Base-by-base conservation (phyloP, 257 asterid genomes). In the Solanum sejunctum region DNA sequence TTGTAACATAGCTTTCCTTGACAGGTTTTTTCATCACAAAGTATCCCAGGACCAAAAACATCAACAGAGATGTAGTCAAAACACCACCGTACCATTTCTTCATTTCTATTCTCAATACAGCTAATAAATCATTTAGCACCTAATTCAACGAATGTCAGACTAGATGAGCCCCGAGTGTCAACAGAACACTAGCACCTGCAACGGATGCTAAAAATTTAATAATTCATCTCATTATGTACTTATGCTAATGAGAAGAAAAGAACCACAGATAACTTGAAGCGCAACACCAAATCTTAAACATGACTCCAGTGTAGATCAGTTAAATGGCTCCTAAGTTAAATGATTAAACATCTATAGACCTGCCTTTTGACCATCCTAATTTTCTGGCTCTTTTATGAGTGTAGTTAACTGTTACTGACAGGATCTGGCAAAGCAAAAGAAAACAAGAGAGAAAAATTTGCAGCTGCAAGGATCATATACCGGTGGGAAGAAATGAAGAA, bases 61-160 rank as follows among this genome's bases (percentile, higher is more conserved):
- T 93, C 88, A 95, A 87, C 85, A 95, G 85, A 54, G 97, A 95
- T 21, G 91, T 78, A 47, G 88, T 81, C 32, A 96, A 83, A 86
- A 92, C 93, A 78, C 97, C 91, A 61, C 90, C 86, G 32, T 91
- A 93, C 97, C 95, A 93, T 92, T 90, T 95, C 97, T 92, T 96
- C 99, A 96, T 96, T 86, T 91, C 92, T 79, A 85, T 86, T 86
- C 91, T 39, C 77, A 87, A 91, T 39, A 90, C 87, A 54, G 28
- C 49, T 84, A 72, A 71, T 90, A 84, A 84, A 88, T 70, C 83
- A 88, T 69, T 72, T 63, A 45, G 84, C 83, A 85, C 88, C 20
- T 43, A 66, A 69, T 60, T 83, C 80, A 85, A 86, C 7, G 47
- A 63, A 66, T 75, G 39, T 84, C 81, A 87, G 85, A 83, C 85